Conservation (phyloP, 1,284 basidiomycete genomes). For the Leccinum griseonigrum region DNA sequence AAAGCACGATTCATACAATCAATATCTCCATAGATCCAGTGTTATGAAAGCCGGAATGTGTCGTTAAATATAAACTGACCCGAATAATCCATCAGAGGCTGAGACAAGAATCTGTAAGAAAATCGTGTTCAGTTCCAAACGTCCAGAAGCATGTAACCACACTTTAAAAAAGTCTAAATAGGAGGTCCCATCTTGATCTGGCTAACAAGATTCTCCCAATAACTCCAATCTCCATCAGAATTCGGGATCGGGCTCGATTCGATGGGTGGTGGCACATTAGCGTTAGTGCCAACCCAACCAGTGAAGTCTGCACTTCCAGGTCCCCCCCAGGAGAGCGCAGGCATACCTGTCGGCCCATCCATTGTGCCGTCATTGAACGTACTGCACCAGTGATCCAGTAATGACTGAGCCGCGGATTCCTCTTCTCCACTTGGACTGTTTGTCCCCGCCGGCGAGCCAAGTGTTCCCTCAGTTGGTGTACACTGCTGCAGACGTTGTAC, state of each 20-base stretch:
- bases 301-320: constrained; percentile 55
- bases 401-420: constrained; percentile 68
- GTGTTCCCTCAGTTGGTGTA: constrained; percentile 39
- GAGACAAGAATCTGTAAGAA: background rate
- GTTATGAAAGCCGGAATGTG: constrained; percentile 3
- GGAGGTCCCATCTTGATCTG: constrained; percentile 58
- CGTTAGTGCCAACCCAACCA: constrained; percentile 52
- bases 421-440: constrained; percentile 72
- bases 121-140: background rate
- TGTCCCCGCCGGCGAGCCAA: constrained; percentile 52
- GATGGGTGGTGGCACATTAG: constrained; percentile 26
- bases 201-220: constrained; percentile 79
- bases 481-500: constrained; percentile 62
- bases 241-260: constrained; percentile 45
- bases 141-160: background rate
- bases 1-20: constrained; percentile 3
- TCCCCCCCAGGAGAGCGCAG: constrained; percentile 61
- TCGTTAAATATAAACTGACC: constrained; percentile 6
- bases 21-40: constrained; percentile 11
- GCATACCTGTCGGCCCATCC: constrained; percentile 48
- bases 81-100: background rate
- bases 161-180: constrained; percentile 18
- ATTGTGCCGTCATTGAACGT: constrained; percentile 63
- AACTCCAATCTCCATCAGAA: constrained; percentile 71
- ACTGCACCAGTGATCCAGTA: constrained; percentile 80